A percentile compares a stretch with the other conserved stretches of the same genome.
Conservation (phyloP, 208 protist species). For the Crithidia expoeki region DNA sequence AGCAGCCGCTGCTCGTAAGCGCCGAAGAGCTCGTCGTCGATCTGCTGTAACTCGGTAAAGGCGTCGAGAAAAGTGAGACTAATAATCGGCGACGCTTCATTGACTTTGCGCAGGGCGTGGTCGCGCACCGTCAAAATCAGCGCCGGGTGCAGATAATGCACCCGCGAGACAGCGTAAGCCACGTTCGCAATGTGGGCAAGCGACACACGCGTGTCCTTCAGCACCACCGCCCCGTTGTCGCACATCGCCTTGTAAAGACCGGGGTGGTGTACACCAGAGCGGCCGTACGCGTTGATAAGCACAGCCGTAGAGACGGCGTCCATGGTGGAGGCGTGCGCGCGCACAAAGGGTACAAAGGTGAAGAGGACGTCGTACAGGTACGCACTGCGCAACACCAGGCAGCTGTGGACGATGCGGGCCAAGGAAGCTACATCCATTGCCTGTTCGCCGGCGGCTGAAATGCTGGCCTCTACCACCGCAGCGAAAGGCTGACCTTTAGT, state of each 20-base stretch:
- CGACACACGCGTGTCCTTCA: constrained; percentile 71
- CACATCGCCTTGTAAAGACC: constrained; percentile 78
- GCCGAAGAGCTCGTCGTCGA: constrained; percentile 78
- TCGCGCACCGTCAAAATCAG: constrained; percentile 80
- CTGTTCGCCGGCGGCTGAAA: constrained; percentile 40
- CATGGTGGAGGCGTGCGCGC: constrained; percentile 42
- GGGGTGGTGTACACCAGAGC: constrained; percentile 79
- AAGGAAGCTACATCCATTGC: constrained; percentile 70
- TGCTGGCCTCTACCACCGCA: constrained; percentile 51
- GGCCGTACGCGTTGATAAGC: constrained; percentile 88
- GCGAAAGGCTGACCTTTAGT: constrained; percentile 64
- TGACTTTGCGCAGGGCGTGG: constrained; percentile 60
- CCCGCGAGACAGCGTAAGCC: constrained; percentile 78
- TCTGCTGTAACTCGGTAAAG: constrained; percentile 73
- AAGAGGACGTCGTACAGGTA: constrained; percentile 83
- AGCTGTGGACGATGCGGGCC: constrained; percentile 83
- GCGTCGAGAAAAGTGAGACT: constrained; percentile 82
- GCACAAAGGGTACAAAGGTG: constrained; percentile 72
- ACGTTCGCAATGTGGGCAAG: constrained; percentile 89
- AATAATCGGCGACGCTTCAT: constrained; percentile 61
- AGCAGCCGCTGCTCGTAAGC: constrained; percentile 75
- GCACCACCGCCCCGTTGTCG: constrained; percentile 48
- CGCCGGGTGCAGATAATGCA: constrained; percentile 63
- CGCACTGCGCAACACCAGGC: constrained; percentile 72
- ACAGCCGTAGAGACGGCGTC: constrained; percentile 80